phyloP scores from a whole-genome alignment of 2,329 filamentous ascomycete genomes.

The Elsinoe arachidis region DNA sequence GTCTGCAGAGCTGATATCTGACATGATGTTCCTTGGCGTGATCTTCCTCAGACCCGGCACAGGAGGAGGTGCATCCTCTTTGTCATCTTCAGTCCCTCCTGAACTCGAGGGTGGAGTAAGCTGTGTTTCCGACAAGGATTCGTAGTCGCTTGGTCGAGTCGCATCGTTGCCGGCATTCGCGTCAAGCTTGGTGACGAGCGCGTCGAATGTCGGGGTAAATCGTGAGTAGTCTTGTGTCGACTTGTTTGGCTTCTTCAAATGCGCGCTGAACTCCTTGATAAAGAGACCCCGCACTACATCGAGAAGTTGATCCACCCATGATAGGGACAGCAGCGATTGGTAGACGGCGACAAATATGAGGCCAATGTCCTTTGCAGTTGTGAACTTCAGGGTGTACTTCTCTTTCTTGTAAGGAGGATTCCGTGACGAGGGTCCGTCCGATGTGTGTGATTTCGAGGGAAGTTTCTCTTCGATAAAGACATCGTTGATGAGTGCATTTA shows the following conservation, averaged over 20 bases:
- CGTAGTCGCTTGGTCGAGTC: constrained; percentile 14
- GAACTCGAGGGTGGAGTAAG: constrained; percentile 45
- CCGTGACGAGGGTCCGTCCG: constrained; percentile 51
- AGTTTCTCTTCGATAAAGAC: constrained; percentile 95
- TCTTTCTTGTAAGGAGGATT: constrained; percentile 80
- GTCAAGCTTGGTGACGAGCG: constrained; percentile 77
- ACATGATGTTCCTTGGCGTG: constrained; percentile 18
- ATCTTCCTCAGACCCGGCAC: constrained; percentile 45
- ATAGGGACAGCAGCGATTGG: constrained; percentile 85
- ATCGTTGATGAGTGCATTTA: constrained; percentile 92
- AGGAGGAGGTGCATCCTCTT: constrained; percentile 47
- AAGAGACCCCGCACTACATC: constrained; percentile 93
- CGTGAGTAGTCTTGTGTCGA: constrained; percentile 67
- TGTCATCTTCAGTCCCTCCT: constrained; percentile 39
- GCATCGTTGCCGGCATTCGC: constrained; percentile 37
- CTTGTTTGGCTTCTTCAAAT: constrained; percentile 66
- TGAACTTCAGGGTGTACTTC: constrained; percentile 92
- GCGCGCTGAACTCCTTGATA: constrained; percentile 77
- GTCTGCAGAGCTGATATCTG: constrained; percentile 49
- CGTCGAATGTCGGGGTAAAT: constrained; percentile 91
- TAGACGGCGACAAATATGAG: constrained; percentile 98
- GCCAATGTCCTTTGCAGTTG: constrained; percentile 81
- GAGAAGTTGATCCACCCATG: constrained; percentile 93
- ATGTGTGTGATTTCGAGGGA: constrained; percentile 47
- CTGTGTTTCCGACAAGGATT: constrained; percentile 30